Evolutionary conservation across 2,329 filamentous ascomycete species (phyloP).

Genomic region (Stagonosporopsis tanaceti): DNA sequence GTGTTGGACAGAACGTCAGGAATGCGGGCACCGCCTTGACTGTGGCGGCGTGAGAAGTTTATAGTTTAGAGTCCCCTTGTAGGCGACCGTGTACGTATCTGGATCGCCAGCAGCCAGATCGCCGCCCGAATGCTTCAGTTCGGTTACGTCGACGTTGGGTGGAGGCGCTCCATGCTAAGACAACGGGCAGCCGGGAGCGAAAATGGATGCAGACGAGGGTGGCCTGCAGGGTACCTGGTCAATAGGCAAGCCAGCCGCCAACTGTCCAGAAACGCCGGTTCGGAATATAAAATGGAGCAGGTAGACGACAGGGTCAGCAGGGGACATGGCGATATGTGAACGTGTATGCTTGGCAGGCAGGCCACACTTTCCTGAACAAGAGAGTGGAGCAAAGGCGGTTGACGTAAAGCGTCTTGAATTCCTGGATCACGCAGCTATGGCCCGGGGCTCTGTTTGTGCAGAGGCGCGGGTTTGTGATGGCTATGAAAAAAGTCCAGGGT

Average conservation of each 20-base stretch:
- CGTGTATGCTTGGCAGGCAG: conserved; percentile 38
- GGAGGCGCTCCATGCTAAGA: conserved; percentile 46
- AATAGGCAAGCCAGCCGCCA: conserved; percentile 45
- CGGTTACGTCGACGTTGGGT: conserved; percentile 48
- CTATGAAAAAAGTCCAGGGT: conserved; percentile 23
- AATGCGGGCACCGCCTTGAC: conserved; percentile 49
- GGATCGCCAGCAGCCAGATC: conserved; percentile 51
- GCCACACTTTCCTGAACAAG: conserved; percentile 30
- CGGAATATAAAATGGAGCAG: conserved; percentile 40
- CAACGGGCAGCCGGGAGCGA: conserved; percentile 42
- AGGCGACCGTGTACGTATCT: conserved; percentile 48
- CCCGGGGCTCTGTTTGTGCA: conserved; percentile 22
- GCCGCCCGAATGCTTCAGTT: conserved; percentile 42
- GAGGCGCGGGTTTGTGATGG: conserved; percentile 25
- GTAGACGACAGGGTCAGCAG: conserved; percentile 25
- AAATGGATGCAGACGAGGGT: conserved; percentile 38
- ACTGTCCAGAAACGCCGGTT: conserved; percentile 36
- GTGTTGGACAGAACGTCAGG: conserved; percentile 50
- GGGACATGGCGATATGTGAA: conserved; percentile 31
- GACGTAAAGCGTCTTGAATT: conserved; percentile 30
- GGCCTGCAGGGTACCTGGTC: conserved; percentile 36
- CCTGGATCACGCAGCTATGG: conserved; percentile 23
- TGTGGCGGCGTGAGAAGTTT: conserved; percentile 51
- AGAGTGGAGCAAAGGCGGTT: conserved; percentile 24
- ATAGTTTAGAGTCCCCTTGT: conserved; percentile 44